Evolutionary conservation across 129 eudicot genomes (phyloP).

Genomic region (Lonicera japonica): DNA sequence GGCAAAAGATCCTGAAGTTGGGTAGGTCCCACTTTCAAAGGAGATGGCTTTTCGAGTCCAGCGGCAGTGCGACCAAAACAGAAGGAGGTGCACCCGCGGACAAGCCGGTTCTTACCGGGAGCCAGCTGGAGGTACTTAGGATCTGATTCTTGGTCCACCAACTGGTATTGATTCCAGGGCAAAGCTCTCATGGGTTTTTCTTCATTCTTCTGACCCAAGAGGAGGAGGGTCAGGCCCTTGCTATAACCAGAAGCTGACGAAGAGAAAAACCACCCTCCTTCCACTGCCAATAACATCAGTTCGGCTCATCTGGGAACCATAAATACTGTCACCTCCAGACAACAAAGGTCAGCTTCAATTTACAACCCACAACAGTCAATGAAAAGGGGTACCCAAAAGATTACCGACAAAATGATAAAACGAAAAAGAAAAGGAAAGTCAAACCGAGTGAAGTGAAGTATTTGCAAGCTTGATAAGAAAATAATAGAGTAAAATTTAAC

Average conservation of each 20-base stretch:
- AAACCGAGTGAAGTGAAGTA: neutral
- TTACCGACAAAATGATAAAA: too few species aligned
- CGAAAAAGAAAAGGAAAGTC: neutral
- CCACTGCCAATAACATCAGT: slow-evolving; percentile 97
- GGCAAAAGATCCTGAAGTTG: slow-evolving; percentile 38
- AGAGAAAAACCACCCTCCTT: slow-evolving; percentile 98
- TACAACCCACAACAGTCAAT: slow-evolving; percentile 4
- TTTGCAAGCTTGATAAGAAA: neutral
- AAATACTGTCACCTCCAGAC: slow-evolving; percentile 8
- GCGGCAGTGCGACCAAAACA: slow-evolving; percentile 79
- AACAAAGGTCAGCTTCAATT: slow-evolving; percentile 21
- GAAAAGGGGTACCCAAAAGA: slow-evolving; percentile 6
- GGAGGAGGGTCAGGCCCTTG: slow-evolving; percentile 78
- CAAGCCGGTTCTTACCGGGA: slow-evolving; percentile 53
- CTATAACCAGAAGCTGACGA: slow-evolving; percentile 93
- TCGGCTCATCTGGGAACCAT: slow-evolving; percentile 67
- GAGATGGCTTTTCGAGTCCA: slow-evolving; percentile 63
- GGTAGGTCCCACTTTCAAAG: slow-evolving; percentile 72
- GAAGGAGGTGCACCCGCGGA: slow-evolving; percentile 80
- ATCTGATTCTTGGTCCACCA: slow-evolving; percentile 69
- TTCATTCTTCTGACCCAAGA: slow-evolving; percentile 81
- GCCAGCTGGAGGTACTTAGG: slow-evolving; percentile 86
- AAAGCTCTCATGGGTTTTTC: slow-evolving; percentile 93
- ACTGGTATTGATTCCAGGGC: slow-evolving; percentile 93
- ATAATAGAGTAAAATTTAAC: neutral